Percentiles rank a stretch among this genome's conserved stretches.
Conservation (phyloP, 768 basidiomycete genomes). For the Austroboletus eburneus region DNA sequence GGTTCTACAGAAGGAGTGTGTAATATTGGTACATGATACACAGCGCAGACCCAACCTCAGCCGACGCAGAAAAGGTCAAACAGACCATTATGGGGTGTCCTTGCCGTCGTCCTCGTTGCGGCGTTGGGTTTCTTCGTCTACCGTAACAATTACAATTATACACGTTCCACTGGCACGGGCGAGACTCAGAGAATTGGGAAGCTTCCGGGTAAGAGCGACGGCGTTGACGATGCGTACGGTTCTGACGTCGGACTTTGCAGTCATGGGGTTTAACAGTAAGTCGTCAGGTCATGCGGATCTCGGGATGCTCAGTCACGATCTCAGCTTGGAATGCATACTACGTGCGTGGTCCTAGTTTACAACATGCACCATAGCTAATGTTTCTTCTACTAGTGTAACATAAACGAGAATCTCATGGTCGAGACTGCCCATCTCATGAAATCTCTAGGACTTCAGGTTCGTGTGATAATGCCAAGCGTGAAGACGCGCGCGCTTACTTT, state of each 20-base stretch:
- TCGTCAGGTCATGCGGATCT: conserved; percentile 1
- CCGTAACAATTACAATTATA: conserved; percentile 1
- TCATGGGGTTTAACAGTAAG: conserved; percentile 64
- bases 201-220: conserved; percentile 31
- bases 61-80: conserved; percentile 2
- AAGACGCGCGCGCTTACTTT: neutral
- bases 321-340: conserved; percentile 70
- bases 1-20: neutral
- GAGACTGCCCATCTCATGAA: conserved; percentile 48
- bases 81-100: conserved; percentile 3
- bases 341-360: conserved; percentile 30
- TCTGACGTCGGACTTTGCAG: conserved; percentile 27
- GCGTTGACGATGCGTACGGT: neutral
- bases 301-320: conserved; percentile 3
- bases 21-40: neutral
- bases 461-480: conserved; percentile 4
- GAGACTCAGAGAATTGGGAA: conserved; percentile 27
- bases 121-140: conserved; percentile 15
- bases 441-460: conserved; percentile 46
- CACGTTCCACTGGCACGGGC: neutral
- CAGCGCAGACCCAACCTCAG: conserved; percentile 1
- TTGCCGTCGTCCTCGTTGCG: conserved; percentile 18
- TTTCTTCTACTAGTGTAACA: conserved; percentile 43
- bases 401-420: conserved; percentile 50
- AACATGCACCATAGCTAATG: neutral